Percentiles rank a stretch among this genome's conserved stretches.
phyloP scores from a whole-genome alignment of 192 early-diverging fungal genomes.

The Piromyces sp. region DNA sequence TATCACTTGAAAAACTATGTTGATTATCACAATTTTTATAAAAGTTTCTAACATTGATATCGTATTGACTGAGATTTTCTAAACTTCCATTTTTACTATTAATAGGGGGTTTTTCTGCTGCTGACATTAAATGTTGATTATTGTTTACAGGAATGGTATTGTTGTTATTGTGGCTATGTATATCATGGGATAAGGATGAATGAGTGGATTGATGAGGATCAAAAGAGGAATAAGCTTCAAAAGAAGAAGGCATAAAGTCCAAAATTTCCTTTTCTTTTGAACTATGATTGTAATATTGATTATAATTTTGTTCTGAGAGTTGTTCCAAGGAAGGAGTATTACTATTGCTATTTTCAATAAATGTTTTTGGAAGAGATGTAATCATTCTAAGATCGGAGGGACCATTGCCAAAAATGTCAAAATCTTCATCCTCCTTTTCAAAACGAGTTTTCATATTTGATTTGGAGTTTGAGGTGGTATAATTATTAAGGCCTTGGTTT shows the following conservation, averaged over 20 bases:
- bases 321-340: no score
- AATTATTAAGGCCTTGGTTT: background rate
- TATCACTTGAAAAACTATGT: background rate
- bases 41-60: background rate
- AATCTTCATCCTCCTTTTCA: background rate
- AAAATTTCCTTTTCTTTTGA: background rate
- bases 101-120: no score
- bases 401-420: background rate
- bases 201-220: background rate
- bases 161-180: no score
- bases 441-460: background rate
- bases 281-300: background rate
- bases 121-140: no score
- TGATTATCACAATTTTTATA: background rate
- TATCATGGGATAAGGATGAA: background rate
- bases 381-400: background rate
- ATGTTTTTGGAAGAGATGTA: background rate
- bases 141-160: no score
- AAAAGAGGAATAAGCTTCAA: background rate
- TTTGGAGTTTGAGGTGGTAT: background rate
- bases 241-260: background rate
- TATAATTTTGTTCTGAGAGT: no score
- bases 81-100: background rate
- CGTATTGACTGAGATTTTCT: background rate
- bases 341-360: background rate